phyloP scores from a whole-genome alignment of 2,329 filamentous ascomycete species.

The Rhynchosporium agropyri region DNA sequence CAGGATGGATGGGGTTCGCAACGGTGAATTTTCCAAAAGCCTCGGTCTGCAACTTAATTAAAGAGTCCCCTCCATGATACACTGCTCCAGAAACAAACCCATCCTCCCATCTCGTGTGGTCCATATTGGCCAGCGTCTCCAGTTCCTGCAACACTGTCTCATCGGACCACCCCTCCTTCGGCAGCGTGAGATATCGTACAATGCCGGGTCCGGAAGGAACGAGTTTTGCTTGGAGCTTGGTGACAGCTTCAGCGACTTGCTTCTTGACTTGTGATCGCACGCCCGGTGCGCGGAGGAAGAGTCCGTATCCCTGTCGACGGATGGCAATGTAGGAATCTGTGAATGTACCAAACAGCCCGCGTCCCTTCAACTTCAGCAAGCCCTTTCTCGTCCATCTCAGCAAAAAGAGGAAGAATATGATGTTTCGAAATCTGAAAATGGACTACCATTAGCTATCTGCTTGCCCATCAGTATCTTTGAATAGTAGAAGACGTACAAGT shows the following conservation, averaged over 20 bases:
- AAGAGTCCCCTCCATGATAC: constrained; percentile 85
- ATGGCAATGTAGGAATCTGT: constrained; percentile 72
- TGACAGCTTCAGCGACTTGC: constrained; percentile 78
- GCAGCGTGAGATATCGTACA: constrained; percentile 74
- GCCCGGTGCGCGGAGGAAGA: constrained; percentile 84
- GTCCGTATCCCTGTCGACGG: constrained; percentile 76
- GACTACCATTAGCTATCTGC: constrained; percentile 13
- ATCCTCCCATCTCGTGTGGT: constrained; percentile 97
- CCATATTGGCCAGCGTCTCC: constrained; percentile 76
- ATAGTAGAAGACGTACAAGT: constrained; percentile 59
- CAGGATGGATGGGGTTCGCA: constrained; percentile 93
- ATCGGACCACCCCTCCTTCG: constrained; percentile 79
- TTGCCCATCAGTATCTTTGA: not conserved
- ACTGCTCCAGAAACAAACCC: constrained; percentile 92
- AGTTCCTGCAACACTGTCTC: constrained; percentile 82
- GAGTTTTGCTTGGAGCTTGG: constrained; percentile 82
- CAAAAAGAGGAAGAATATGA: constrained; percentile 87
- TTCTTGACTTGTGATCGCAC: constrained; percentile 84
- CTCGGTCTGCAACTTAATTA: constrained; percentile 84
- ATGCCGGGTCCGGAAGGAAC: constrained; percentile 72
- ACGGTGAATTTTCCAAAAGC: constrained; percentile 95
- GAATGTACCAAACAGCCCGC: constrained; percentile 80
- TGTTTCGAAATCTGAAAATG: constrained; percentile 69
- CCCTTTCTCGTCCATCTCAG: constrained; percentile 79
- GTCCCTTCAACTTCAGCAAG: constrained; percentile 84